These are phyloP conservation scores for Lentinula edodes DNA, from an alignment of 768 basidiomycete species.

Conservation along the genomic window DNA sequence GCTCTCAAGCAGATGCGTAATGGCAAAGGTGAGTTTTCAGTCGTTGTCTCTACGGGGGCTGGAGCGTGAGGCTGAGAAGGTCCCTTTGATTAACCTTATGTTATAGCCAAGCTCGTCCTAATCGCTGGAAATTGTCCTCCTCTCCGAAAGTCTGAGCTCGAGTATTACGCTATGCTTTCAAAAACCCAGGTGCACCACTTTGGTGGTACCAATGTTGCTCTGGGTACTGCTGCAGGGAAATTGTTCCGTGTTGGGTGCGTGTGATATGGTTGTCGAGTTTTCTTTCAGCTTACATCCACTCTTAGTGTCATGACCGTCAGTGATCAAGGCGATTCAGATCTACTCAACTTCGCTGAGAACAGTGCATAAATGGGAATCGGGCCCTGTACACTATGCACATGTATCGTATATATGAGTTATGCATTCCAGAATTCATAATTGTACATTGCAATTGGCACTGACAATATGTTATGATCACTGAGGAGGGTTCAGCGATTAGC, in stretches of 20 bases:
- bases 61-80: slow-evolving; percentile 99
- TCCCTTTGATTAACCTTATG: slow-evolving; percentile 71
- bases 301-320: slow-evolving; percentile 92
- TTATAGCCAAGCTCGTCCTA: slow-evolving; percentile 91
- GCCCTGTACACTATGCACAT: background rate
- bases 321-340: slow-evolving; percentile 95
- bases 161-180: slow-evolving; percentile 99
- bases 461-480: too few relatives aligned
- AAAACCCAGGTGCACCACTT: slow-evolving; percentile 99
- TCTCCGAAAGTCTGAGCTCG: slow-evolving; percentile 97
- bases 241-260: slow-evolving; percentile 94
- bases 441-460: too few relatives aligned
- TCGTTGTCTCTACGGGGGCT: slow-evolving; percentile 73
- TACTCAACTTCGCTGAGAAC: slow-evolving; percentile 82
- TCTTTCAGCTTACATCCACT: background rate
- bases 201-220: slow-evolving; percentile 93
- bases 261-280: background rate
- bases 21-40: slow-evolving; percentile 80
- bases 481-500: too few relatives aligned
- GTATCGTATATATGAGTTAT: background rate
- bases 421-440: too few relatives aligned
- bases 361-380: slow-evolving; percentile 24
- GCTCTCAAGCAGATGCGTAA: slow-evolving; percentile 97
- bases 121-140: slow-evolving; percentile 99
- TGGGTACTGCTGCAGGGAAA: slow-evolving; percentile 98